Conservation (phyloP, 805 yeast species). For the Dipodascus geniculatus region DNA sequence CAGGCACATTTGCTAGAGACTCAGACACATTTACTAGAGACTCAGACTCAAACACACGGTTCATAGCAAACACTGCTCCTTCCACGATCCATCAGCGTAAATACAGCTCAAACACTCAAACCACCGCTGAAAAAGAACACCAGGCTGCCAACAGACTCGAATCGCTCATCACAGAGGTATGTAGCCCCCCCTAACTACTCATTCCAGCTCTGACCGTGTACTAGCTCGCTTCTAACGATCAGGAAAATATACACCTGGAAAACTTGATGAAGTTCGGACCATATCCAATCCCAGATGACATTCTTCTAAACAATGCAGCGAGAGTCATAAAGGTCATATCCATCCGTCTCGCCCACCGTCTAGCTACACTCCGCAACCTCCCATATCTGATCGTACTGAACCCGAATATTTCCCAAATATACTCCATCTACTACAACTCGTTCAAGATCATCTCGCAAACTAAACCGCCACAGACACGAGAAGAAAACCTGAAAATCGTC, state of each 20-base stretch:
- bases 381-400: slow-evolving; percentile 81
- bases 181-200: neutral
- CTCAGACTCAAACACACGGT: no score
- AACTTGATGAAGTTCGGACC: slow-evolving; percentile 18
- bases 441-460: slow-evolving; percentile 39
- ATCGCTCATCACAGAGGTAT: neutral
- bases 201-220: neutral
- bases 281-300: slow-evolving; percentile 18
- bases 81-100: no score
- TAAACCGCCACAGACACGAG: slow-evolving; percentile 34
- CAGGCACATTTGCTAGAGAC: no score
- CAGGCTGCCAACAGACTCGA: neutral
- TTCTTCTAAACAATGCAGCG: slow-evolving; percentile 23
- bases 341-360: slow-evolving; percentile 46
- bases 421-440: slow-evolving; percentile 61
- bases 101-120: no score
- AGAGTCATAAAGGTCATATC: slow-evolving; percentile 17
- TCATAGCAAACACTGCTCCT: no score
- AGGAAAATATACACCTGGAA: slow-evolving; percentile 5
- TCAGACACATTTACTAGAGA: no score
- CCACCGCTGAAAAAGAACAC: neutral
- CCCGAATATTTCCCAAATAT: slow-evolving; percentile 73
- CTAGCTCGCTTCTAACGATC: neutral
- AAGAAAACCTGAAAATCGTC: slow-evolving; percentile 45
- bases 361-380: slow-evolving; percentile 55